Evolutionary conservation across 495 filamentous ascomycete genomes (phyloP), one percentile per base, ranked within the genome.

Genomic region (Penicillium salamii): DNA sequence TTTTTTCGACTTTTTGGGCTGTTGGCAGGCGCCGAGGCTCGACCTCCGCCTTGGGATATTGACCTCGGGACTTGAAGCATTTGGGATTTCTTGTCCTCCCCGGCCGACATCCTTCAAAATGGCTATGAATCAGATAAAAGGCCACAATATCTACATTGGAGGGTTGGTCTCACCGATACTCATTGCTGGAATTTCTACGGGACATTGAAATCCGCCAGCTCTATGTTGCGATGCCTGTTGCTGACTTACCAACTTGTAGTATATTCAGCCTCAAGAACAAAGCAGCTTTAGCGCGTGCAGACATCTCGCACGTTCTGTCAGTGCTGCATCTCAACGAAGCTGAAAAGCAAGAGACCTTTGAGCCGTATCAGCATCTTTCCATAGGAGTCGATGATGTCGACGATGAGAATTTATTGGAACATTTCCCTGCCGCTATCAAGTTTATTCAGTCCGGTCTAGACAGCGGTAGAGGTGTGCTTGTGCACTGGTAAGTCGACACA

Each of bases 241-340:
- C 52, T 50, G 44, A 54, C 47, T 19, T 36, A 5, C 37, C 24
- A 3, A 54, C 43, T 4, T 58, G 48, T 66, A 96, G 91, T 32
- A 78, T 95, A 42, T 89, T 91, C 68, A 80, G 85, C 15, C 68
- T 96, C 52, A 82, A 82, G 31, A 81, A 85, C 31, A 80, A 82
- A 51, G 69, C 82, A 3, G 77, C 85, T 13, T 71, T 98, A 24
- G 68, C 77, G 42, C 75, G 84, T 50, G 78, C 81, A 51, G 86
- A 86, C 38, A 89, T 97, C 65, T 97, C 90, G 2, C 92, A 97
- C 69, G 76, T 97, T 29, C 71, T 98, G n/a, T 96, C 92, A 2
- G 90, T 89, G 49, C 61, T 93, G 46, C 73, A 78, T 31, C 67
- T 84, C 39, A 71, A 82, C 42, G 77, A 83, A 43, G 63, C 78